Evolutionary conservation across 208 protist species (phyloP).

Genomic region (Tritrichomonas foetus): DNA sequence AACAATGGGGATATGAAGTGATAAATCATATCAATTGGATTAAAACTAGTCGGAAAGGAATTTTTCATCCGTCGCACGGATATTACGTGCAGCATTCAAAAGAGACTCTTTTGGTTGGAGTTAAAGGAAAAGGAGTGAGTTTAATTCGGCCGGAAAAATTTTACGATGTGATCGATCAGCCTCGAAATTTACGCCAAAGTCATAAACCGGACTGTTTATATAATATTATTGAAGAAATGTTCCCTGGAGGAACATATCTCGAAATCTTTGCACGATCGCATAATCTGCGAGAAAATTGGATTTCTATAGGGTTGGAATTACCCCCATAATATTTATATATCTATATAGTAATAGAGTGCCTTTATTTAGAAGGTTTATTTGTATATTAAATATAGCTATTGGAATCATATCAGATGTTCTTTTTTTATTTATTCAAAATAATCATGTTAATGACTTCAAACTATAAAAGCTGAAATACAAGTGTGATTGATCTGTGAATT

Average conservation of each 20-base stretch:
- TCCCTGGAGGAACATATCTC: background rate
- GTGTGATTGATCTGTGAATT: no score
- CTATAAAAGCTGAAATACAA: no score
- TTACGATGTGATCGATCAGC: background rate
- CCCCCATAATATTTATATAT: background rate
- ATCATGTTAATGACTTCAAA: no score
- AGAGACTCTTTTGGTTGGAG: constrained; percentile 7
- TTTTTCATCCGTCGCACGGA: background rate
- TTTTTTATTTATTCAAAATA: no score
- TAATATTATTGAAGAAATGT: background rate
- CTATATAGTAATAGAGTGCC: no score
- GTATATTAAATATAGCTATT: no score
- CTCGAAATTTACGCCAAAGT: background rate
- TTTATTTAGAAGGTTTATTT: no score
- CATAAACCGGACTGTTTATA: constrained; percentile 1
- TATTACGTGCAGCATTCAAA: background rate
- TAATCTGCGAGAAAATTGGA: constrained; percentile 13
- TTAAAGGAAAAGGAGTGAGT: background rate
- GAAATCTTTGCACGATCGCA: background rate
- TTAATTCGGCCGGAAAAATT: background rate
- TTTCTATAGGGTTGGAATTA: background rate
- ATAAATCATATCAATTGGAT: background rate
- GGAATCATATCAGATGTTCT: no score
- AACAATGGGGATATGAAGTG: background rate
- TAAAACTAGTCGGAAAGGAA: background rate